phyloP scores from a whole-genome alignment of 1,139 yeast genomes.

The Suhomyces bolitotheri region DNA sequence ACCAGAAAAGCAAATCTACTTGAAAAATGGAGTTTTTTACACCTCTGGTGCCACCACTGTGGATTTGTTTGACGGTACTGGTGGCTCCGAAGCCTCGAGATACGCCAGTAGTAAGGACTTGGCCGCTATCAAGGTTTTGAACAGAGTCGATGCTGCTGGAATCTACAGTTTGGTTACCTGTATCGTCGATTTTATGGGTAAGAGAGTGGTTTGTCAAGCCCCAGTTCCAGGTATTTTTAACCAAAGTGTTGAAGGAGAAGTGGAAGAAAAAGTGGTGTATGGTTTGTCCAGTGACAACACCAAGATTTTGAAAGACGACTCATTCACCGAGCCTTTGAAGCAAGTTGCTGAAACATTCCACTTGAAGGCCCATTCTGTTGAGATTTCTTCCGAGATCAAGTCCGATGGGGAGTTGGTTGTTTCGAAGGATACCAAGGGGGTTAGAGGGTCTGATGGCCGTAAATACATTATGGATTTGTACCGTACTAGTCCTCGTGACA shows the following conservation, averaged over 20 bases:
- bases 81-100: slow-evolving; percentile 87
- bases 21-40: slow-evolving; percentile 84
- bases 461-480: slow-evolving; percentile 81
- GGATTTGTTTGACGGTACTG: slow-evolving; percentile 69
- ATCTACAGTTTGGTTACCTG: slow-evolving; percentile 75
- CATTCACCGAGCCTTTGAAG: slow-evolving; percentile 56
- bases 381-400: slow-evolving; percentile 32
- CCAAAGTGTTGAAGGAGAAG: slow-evolving; percentile 31
- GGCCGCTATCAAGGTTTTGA: slow-evolving; percentile 66
- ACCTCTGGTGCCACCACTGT: slow-evolving; percentile 58
- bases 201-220: slow-evolving; percentile 85
- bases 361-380: slow-evolving; percentile 65
- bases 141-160: slow-evolving; percentile 63
- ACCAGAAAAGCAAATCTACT: slow-evolving; percentile 60
- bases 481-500: slow-evolving; percentile 82
- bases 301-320: slow-evolving; percentile 46
- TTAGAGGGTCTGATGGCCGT: slow-evolving; percentile 82
- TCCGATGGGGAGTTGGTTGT: slow-evolving; percentile 54
- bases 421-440: slow-evolving; percentile 82
- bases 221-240: slow-evolving; percentile 96
- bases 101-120: slow-evolving; percentile 80
- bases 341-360: slow-evolving; percentile 76
- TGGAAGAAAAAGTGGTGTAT: slow-evolving; percentile 58
- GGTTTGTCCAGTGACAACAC: slow-evolving; percentile 71
- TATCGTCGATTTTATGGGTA: slow-evolving; percentile 86